Base-by-base conservation (phyloP, 495 filamentous ascomycete genomes). In the Oidiodendron maius region DNA sequence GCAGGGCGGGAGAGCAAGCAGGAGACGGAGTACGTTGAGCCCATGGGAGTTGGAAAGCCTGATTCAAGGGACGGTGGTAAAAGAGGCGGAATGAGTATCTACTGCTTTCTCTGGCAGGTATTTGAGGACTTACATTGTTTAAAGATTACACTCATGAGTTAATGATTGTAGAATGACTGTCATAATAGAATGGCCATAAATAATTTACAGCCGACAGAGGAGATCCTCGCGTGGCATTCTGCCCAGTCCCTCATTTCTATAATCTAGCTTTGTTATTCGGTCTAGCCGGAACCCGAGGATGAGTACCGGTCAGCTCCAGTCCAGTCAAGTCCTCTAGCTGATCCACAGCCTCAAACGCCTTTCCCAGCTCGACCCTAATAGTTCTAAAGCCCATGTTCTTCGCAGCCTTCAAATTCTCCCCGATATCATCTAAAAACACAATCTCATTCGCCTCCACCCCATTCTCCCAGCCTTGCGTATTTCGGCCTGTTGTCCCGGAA, bases 401-500 rank as follows among this genome's bases (percentile, higher is more conserved):
- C 10, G 83, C 93, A 10, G 75, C 79, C 69, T 89, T 91, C 56
- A 96, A 64, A 63, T 98, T 98, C 70, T 87, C 80, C 0, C 93
- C 93, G 60, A 98, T 97, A 66, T 98, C 93, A 71, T 98, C 93
- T 41, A 96, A 64, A 64, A 98, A 97, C 15, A 95, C 70, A 39
- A 95, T 68, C 44, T 96, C 87, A 9, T 70, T 72, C 0, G 86
- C 66, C 51, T 66, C 65, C 0, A 90, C 66, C 1, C 74, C 78
- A 1, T 72, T 58, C 4, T 57, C 61, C 64, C 76, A 68, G 65
- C 65, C 49, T 34, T 55, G 5, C 61, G 65, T 17, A 57, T 63
- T 11, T 42, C 20, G 1, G 64, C 15, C 11, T 17, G 20, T 20
- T 32, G 4, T 40, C 23, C 23, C 22, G 17, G 32, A 65, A 39